Percentiles rank a stretch among this genome's conserved stretches.
phyloP scores from a whole-genome alignment of 2,329 filamentous ascomycete species.

The Sarocladium brachiariae region DNA sequence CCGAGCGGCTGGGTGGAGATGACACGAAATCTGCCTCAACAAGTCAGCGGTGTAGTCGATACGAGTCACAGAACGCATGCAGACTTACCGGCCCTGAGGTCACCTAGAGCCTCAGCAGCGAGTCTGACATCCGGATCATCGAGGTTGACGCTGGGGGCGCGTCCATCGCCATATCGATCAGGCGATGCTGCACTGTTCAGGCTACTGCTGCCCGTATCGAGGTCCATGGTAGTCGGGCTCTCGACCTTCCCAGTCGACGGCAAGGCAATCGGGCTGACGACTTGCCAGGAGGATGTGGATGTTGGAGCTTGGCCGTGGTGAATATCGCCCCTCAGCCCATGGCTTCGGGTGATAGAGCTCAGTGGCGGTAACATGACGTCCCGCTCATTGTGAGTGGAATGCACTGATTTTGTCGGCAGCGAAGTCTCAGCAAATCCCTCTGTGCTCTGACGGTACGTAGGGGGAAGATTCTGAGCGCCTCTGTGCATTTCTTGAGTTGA shows the following conservation, averaged over 20 bases:
- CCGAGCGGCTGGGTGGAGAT: conserved; percentile 46
- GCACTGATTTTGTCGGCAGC: conserved; percentile 7
- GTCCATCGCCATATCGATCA: conserved; percentile 35
- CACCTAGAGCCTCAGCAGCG: conserved; percentile 69
- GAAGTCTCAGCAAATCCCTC: not conserved
- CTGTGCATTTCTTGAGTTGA: not conserved
- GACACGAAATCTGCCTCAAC: conserved; percentile 53
- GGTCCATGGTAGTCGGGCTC: conserved; percentile 41
- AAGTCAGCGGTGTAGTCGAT: not conserved
- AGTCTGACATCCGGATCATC: conserved; percentile 62
- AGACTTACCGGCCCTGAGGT: conserved; percentile 59
- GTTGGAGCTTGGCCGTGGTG: not conserved
- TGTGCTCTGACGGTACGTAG: not conserved
- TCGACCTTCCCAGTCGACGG: conserved; percentile 29
- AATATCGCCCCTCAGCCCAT: not conserved
- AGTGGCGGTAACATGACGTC: conserved; percentile 28
- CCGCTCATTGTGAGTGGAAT: conserved; percentile 21
- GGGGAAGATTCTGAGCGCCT: not conserved
- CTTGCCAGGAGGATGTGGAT: conserved; percentile 35
- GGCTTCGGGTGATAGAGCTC: conserved; percentile 25
- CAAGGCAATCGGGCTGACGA: conserved; percentile 35
- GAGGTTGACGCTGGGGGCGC: conserved; percentile 47
- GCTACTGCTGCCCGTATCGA: conserved; percentile 36
- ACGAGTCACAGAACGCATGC: conserved; percentile 22
- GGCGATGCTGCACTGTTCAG: conserved; percentile 37